Evolutionary conservation across 176 grass and related monocot genomes (phyloP).

Genomic region (Aegilops umbellulata): DNA sequence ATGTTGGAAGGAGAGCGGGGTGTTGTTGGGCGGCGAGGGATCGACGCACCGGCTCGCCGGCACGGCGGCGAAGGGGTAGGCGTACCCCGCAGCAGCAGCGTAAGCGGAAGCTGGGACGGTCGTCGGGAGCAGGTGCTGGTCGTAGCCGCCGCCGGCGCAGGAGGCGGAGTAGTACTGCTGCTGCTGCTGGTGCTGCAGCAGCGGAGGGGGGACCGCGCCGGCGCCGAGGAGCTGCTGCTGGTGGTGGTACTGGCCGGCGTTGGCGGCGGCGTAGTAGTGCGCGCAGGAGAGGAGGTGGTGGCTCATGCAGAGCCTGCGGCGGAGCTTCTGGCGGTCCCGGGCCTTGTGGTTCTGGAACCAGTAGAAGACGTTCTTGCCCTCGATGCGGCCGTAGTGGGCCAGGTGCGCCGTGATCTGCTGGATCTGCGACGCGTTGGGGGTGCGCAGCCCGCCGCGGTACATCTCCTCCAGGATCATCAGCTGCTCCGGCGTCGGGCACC

Average conservation of each 20-base stretch:
- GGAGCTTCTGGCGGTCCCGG: constrained; percentile 84
- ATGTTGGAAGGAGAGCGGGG: not conserved
- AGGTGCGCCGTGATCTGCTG: constrained; percentile 93
- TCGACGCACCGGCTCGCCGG: not conserved
- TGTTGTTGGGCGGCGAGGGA: not conserved
- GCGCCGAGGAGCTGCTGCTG: not conserved
- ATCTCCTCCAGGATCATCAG: constrained; percentile 93
- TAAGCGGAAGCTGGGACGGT: not conserved
- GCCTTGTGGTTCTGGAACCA: constrained; percentile 99
- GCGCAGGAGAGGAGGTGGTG: constrained; percentile 54
- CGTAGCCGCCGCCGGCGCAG: not conserved
- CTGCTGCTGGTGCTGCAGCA: not conserved
- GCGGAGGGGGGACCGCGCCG: not conserved
- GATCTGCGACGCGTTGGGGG: constrained; percentile 80
- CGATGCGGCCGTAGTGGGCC: constrained; percentile 78
- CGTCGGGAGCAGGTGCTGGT: constrained; percentile 16
- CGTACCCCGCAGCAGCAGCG: not conserved
- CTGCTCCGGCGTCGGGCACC: constrained; percentile 97
- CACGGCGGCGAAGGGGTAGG: constrained; percentile 7
- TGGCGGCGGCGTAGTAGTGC: constrained; percentile 28
- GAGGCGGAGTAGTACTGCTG: not conserved
- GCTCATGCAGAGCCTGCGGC: constrained; percentile 75
- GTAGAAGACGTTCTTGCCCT: constrained; percentile 99
- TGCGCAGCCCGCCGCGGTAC: constrained; percentile 79
- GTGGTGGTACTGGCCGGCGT: constrained; percentile 1